phyloP scores from a whole-genome alignment of 768 basidiomycete species.

The Solioccasus polychromus region DNA sequence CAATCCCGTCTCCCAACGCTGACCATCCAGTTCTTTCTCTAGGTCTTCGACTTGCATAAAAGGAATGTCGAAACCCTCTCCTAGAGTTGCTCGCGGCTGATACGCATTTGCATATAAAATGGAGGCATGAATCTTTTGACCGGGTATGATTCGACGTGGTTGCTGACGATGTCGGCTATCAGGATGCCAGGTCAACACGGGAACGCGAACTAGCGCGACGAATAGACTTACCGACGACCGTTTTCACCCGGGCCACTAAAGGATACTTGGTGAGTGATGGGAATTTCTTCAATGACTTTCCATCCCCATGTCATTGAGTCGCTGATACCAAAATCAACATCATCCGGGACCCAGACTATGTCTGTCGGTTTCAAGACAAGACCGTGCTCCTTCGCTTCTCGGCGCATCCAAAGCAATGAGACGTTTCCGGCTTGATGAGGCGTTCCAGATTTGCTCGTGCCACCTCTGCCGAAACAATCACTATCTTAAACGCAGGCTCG shows the following conservation, averaged over 20 bases:
- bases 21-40: slow-evolving; percentile 2
- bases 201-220: background rate
- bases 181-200: background rate
- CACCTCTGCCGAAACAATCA: slow-evolving; percentile 16
- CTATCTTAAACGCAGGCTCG: no score
- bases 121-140: slow-evolving; percentile 26
- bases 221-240: slow-evolving; percentile 13
- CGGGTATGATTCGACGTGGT: slow-evolving; percentile 27
- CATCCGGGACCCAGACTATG: slow-evolving; percentile 27
- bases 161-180: slow-evolving; percentile 15
- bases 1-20: slow-evolving; percentile 21
- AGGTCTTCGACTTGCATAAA: background rate
- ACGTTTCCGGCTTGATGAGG: slow-evolving; percentile 22
- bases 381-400: slow-evolving; percentile 26
- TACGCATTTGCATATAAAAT: slow-evolving; percentile 22
- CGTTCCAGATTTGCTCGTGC: slow-evolving; percentile 19
- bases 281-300: slow-evolving; percentile 16
- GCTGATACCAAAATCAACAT: slow-evolving; percentile 20
- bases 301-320: slow-evolving; percentile 16
- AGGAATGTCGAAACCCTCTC: slow-evolving; percentile 25
- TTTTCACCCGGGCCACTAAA: slow-evolving; percentile 18
- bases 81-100: slow-evolving; percentile 15
- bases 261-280: slow-evolving; percentile 23
- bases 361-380: slow-evolving; percentile 26
- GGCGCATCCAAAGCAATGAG: slow-evolving; percentile 35